A percentile compares a stretch with the other conserved stretches of the same genome.
phyloP scores from a whole-genome alignment of 176 grass and related monocot species.

The Musa troglodytarum region DNA sequence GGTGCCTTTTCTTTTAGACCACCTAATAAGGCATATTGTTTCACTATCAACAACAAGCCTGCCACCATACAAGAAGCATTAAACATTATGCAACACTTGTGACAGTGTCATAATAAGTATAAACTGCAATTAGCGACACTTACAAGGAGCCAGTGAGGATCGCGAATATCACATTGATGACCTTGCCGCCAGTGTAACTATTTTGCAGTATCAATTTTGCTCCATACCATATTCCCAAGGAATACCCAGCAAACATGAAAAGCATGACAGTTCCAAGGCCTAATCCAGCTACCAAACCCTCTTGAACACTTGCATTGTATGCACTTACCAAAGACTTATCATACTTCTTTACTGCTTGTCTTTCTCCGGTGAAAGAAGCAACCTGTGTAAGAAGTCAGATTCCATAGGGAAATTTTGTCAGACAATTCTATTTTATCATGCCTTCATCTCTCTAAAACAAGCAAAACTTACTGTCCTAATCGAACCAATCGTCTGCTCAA shows the following conservation, averaged over 20 bases:
- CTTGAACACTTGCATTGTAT: constrained; percentile 70
- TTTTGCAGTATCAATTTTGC: constrained; percentile 84
- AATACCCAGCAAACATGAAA: constrained; percentile 93
- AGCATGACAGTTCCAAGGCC: constrained; percentile 88
- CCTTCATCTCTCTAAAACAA: neutral
- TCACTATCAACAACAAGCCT: neutral
- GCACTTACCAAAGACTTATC: constrained; percentile 58
- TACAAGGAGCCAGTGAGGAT: constrained; percentile 97
- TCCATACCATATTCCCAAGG: constrained; percentile 92
- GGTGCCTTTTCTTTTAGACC: neutral
- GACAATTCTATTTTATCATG: neutral
- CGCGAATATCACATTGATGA: constrained; percentile 98
- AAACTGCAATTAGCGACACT: constrained; percentile 36
- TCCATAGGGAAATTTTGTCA: neutral
- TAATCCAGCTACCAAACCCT: constrained; percentile 70
- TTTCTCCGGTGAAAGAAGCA: constrained; percentile 96
- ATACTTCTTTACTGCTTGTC: constrained; percentile 75
- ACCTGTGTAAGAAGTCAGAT: constrained; percentile 35
- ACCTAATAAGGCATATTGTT: neutral
- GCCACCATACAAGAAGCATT: neutral
- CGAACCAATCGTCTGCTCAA: constrained; percentile 85
- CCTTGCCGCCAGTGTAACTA: constrained; percentile 71
- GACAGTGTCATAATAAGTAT: neutral
- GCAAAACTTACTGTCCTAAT: constrained; percentile 70
- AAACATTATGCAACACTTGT: neutral